A percentile compares a stretch with the other conserved stretches of the same genome.
These are phyloP conservation scores for Dactylellina drechsleri DNA, from an alignment of 2,329 filamentous ascomycete genomes.

Conservation along the genomic window DNA sequence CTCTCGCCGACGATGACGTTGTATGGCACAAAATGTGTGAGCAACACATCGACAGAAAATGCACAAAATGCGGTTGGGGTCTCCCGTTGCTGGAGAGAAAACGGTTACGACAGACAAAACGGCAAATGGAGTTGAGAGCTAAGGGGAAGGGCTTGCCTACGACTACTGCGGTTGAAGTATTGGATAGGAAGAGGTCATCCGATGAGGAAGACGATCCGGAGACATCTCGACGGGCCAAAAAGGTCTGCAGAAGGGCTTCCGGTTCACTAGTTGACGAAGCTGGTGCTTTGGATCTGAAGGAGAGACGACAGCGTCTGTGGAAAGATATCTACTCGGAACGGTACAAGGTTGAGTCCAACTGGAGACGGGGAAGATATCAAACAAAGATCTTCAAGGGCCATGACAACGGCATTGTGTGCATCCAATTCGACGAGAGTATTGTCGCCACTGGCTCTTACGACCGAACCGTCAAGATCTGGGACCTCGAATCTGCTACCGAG, in stretches of 20 bases:
- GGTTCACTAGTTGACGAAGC: constrained; percentile 59
- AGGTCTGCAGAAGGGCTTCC: constrained; percentile 43
- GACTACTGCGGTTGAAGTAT: constrained; percentile 5
- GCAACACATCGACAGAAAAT: constrained; percentile 93
- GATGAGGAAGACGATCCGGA: constrained; percentile 62
- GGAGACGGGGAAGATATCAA: constrained; percentile 92
- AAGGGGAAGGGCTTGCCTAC: constrained; percentile 67
- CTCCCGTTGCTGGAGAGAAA: constrained; percentile 89
- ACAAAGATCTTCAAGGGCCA: constrained; percentile 84
- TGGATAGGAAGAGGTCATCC: constrained; percentile 44
- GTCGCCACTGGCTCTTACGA: constrained; percentile 96
- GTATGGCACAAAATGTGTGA: constrained; percentile 99
- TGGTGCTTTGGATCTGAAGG: constrained; percentile 65
- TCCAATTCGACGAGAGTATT: constrained; percentile 86
- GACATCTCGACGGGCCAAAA: constrained; percentile 47
- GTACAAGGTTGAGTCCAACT: constrained; percentile 95
- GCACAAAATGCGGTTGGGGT: constrained; percentile 95
- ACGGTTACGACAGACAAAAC: constrained; percentile 83
- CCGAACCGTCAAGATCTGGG: constrained; percentile 93
- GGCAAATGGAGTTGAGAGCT: constrained; percentile 79
- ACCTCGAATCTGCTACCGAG: constrained; percentile 86
- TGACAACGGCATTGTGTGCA: constrained; percentile 70
- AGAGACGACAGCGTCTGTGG: constrained; percentile 73
- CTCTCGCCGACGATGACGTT: constrained; percentile 92
- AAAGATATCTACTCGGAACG: constrained; percentile 96